Conservation (phyloP, 139 green algal genomes). For the Volvox africanus region DNA sequence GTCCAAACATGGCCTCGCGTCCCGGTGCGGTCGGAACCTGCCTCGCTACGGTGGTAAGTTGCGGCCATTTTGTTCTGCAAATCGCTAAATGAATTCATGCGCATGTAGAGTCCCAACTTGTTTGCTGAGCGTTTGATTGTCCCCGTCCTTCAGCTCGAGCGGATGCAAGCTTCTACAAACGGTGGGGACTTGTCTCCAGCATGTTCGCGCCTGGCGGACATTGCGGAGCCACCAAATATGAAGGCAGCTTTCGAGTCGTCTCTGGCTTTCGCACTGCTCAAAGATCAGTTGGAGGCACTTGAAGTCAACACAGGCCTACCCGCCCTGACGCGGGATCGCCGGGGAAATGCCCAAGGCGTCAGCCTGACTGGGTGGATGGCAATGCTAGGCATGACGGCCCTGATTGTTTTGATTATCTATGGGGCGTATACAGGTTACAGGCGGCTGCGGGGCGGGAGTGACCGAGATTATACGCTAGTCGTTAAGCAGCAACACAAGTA, state of each 20-base stretch:
- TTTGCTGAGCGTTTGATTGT: no score
- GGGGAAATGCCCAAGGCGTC: slow-evolving; percentile 52
- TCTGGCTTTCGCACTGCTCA: slow-evolving; percentile 43
- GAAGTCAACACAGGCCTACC: slow-evolving; percentile 57
- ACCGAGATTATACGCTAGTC: background rate
- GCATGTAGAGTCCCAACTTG: no score
- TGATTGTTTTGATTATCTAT: slow-evolving; percentile 54
- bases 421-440: slow-evolving; percentile 34
- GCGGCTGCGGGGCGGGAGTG: background rate
- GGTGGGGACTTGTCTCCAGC: slow-evolving; percentile 29
- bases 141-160: no score
- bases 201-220: slow-evolving; percentile 56
- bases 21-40: slow-evolving; percentile 80
- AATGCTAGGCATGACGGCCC: slow-evolving; percentile 53
- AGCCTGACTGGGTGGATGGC: slow-evolving; percentile 75
- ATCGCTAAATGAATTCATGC: no score
- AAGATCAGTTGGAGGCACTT: slow-evolving; percentile 66
- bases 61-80: background rate
- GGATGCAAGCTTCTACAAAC: no score
- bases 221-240: slow-evolving; percentile 68
- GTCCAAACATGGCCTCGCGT: slow-evolving; percentile 67
- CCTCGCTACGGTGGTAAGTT: slow-evolving; percentile 74
- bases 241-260: slow-evolving; percentile 55
- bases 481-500: slow-evolving; percentile 10
- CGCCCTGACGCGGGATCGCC: slow-evolving; percentile 40